A percentile compares a stretch with the other conserved stretches of the same genome.
These are phyloP conservation scores for Cymodocea nodosa DNA, from an alignment of 116 monocot species.

Conservation along the genomic window DNA sequence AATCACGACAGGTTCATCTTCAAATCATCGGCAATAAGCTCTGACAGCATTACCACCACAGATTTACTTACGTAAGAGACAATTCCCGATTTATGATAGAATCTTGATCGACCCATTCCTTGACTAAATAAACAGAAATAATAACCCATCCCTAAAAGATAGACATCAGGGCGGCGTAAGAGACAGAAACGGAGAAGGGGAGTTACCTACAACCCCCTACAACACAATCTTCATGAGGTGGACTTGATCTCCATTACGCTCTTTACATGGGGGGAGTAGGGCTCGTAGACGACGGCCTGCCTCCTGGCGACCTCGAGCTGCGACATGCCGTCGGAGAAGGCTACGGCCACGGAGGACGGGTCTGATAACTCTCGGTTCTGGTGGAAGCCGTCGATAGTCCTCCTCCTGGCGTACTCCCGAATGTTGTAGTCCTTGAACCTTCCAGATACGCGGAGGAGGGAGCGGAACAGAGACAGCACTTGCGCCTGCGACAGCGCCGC, in stretches of 20 bases:
- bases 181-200: too few relatives aligned
- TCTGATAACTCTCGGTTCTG: conserved; percentile 42
- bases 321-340: conserved; percentile 37
- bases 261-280: conserved; percentile 68
- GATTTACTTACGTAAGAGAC: too few relatives aligned
- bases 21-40: too few relatives aligned
- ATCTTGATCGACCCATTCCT: too few relatives aligned
- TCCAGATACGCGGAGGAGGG: conserved; percentile 46
- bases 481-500: conserved; percentile 23
- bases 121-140: too few relatives aligned
- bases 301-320: conserved; percentile 77
- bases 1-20: too few relatives aligned
- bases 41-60: too few relatives aligned
- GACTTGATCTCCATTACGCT: conserved; percentile 67
- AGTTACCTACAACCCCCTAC: too few relatives aligned
- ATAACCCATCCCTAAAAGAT: too few relatives aligned
- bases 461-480: conserved; percentile 45
- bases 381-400: conserved; percentile 57
- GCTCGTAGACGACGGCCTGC: conserved; percentile 57
- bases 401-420: conserved; percentile 51
- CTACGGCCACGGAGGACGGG: conserved; percentile 23
- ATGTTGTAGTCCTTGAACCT: conserved; percentile 85
- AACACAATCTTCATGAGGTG: too few relatives aligned
- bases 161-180: too few relatives aligned
- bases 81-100: too few relatives aligned